Evolutionary conservation across 2,329 filamentous ascomycete genomes (phyloP), one percentile per base, ranked within the genome.

Genomic region (Botryotinia calthae): DNA sequence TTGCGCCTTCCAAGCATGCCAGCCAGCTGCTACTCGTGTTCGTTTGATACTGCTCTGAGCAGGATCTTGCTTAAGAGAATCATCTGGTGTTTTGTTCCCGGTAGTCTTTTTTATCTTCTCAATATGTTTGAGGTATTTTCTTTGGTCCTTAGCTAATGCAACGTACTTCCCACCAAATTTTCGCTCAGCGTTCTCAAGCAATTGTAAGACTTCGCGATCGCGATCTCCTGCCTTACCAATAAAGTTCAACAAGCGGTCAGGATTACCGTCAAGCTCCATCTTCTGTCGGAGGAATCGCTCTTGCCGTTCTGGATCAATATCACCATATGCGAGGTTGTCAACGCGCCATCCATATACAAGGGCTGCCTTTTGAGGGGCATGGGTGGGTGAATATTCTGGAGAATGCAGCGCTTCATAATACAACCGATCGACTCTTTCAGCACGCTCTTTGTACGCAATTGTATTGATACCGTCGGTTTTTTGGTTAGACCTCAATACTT

Each of bases 1-100:
- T 31, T 68, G 65, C 31, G 65, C 65, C 65, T 68, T 56, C 65
- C 65, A 68, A 42, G 65, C 65, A 20, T 44, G 65, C 65, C 65
- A 68, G 28, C 65, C 65, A 14, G 65, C 65, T 28, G 48, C 65
- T 8, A 56, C 48, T 8, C 65, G 54, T 44, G 65, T 68, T 68
- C 22, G n/a, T 68, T 68, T 68, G n/a, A 68, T 56, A 9, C n/a
- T 68, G 22, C 20, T 68, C 37, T 68, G 65, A 56, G 44, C 48
- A 3, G 20, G 51, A 42, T 56, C 65, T 56, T 68, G n/a, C 37
- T 58, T 68, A 14, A 56, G 48, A 56, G 34, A 9, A 68, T 56
- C 34, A 20, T 56, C 34, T 25, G 37, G n/a, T 44, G 4, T 42
- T 40, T 31, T 56, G 2, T 68, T 68, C 34, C 37, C 34, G 25